Conservation (phyloP, 177 flowering plant species). For the Vitis hybrid region DNA sequence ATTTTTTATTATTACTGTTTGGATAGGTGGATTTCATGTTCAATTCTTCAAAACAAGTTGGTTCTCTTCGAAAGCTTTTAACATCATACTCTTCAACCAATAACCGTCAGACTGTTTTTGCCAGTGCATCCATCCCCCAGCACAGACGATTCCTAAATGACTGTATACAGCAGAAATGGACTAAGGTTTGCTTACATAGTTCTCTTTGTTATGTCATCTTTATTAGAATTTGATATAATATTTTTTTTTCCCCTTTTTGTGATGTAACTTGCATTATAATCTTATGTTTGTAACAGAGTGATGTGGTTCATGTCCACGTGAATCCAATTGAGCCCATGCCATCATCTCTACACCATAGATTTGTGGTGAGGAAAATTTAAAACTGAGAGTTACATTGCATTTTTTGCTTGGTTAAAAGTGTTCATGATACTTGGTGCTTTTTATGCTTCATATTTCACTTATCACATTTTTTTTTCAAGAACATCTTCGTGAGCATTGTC, state of each 20-base stretch:
- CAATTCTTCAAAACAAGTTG: constrained; percentile 74
- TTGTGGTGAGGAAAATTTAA: constrained; percentile 61
- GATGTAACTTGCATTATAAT: constrained; percentile 3
- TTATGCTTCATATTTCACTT: neutral
- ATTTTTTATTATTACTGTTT: constrained; percentile 1
- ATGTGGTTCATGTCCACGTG: constrained; percentile 84
- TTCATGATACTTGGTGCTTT: neutral
- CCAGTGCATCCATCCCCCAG: constrained; percentile 97
- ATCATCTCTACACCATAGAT: constrained; percentile 66
- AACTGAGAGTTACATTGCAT: neutral
- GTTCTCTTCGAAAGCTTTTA: constrained; percentile 73
- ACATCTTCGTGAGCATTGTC: neutral
- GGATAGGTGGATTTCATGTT: constrained; percentile 91
- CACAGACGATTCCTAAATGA: constrained; percentile 76
- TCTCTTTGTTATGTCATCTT: constrained; percentile 11
- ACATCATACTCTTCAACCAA: constrained; percentile 64
- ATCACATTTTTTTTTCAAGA: neutral
- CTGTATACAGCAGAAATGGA: constrained; percentile 97
- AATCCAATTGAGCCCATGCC: constrained; percentile 86
- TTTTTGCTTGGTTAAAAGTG: neutral
- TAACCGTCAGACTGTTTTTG: constrained; percentile 85
- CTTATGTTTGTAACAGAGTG: constrained; percentile 46
- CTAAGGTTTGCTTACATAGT: constrained; percentile 60
- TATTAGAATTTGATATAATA: neutral
- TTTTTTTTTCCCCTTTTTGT: neutral